These are phyloP conservation scores for Melampsora larici-populina DNA, from an alignment of 1,284 basidiomycete species.

Conservation along the genomic window DNA sequence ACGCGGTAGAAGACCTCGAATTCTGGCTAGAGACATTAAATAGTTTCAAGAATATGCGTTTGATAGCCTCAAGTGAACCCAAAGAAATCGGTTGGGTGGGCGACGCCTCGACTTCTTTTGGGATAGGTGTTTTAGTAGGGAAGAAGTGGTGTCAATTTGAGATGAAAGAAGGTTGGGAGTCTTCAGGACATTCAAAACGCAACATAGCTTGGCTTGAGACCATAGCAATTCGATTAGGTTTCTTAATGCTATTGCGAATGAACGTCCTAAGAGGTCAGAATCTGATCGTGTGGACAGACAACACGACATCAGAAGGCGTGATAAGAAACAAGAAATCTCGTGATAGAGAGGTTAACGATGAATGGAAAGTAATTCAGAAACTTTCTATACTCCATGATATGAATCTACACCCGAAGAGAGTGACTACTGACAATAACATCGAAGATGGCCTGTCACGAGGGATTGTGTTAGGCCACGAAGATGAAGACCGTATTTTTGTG, in stretches of 20 bases:
- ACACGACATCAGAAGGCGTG: neutral
- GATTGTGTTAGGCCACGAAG: neutral
- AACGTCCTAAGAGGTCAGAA: neutral
- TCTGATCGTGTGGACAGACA: too few relatives aligned
- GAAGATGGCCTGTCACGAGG: slow-evolving; percentile 7
- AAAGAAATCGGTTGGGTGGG: slow-evolving; percentile 1
- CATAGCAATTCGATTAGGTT: neutral
- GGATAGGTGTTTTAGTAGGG: neutral
- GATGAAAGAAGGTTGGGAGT: neutral
- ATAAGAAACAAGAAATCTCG: slow-evolving; percentile 11
- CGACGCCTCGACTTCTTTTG: slow-evolving; percentile 14
- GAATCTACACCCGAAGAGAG: neutral
- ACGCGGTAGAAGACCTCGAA: neutral
- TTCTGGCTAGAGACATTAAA: neutral
- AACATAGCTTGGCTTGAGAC: slow-evolving; percentile 10
- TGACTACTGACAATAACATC: neutral
- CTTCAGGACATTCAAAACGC: neutral
- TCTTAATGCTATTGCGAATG: neutral
- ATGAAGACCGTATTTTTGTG: neutral
- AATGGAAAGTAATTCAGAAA: slow-evolving; percentile 11
- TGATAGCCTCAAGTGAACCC: neutral
- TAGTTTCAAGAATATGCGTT: neutral
- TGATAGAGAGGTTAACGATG: neutral
- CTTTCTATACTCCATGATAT: neutral
- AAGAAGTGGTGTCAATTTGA: slow-evolving; percentile 5